phyloP scores from a whole-genome alignment of 495 filamentous ascomycete species.

The Talaromyces borbonicus region DNA sequence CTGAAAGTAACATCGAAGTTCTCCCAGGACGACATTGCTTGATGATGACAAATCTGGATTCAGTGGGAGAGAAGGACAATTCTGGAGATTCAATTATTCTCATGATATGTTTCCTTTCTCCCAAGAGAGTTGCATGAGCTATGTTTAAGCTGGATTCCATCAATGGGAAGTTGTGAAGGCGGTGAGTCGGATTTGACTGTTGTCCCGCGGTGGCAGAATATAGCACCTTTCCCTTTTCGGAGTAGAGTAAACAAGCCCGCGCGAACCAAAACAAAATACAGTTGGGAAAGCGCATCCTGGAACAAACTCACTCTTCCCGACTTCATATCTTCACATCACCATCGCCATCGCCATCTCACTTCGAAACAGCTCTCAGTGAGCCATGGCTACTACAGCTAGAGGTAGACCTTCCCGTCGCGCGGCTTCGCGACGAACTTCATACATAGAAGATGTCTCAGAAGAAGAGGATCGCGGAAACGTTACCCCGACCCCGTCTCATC shows the following conservation, averaged over 20 bases:
- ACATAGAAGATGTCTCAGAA: constrained; percentile 67
- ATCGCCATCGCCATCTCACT: constrained; percentile 10
- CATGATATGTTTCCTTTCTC: too few relatives aligned
- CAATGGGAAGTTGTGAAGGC: constrained; percentile 4
- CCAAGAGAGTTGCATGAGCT: too few relatives aligned
- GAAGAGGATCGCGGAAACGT: constrained; percentile 51
- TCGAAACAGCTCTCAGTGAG: background rate
- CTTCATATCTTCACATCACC: constrained; percentile 12
- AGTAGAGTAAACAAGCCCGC: constrained; percentile 38
- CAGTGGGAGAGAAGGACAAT: too few relatives aligned
- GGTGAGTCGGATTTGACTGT: constrained; percentile 13
- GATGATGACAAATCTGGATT: too few relatives aligned
- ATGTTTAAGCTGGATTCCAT: too few relatives aligned
- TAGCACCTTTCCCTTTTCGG: constrained; percentile 28
- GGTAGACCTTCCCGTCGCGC: constrained; percentile 67
- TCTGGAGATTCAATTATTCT: too few relatives aligned
- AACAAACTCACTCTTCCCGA: constrained; percentile 12
- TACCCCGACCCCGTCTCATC: constrained; percentile 31
- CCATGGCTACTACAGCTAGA: constrained; percentile 55
- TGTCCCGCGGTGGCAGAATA: constrained; percentile 21
- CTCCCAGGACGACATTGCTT: constrained; percentile 40
- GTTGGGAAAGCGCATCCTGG: constrained; percentile 10
- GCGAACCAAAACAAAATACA: constrained; percentile 15
- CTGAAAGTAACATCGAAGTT: constrained; percentile 57
- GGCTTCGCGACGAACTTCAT: constrained; percentile 54